Conservation (phyloP, 805 yeast species). For the Cyberlindnera mycetangii region DNA sequence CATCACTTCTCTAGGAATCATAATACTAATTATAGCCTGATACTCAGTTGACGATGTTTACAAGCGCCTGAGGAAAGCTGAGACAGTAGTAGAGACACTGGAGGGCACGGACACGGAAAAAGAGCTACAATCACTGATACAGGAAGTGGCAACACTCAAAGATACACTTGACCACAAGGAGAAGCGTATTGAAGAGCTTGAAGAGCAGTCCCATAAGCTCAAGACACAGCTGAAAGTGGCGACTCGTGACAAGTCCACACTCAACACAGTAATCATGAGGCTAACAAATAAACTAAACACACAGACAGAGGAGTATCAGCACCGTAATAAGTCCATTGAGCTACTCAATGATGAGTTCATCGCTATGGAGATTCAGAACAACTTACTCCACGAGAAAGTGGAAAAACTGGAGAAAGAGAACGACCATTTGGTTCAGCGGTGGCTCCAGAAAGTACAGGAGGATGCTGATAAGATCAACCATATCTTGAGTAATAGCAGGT, state of each 20-base stretch:
- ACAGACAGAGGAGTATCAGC: conserved; percentile 28
- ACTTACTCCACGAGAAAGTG: conserved; percentile 34
- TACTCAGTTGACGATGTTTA: conserved; percentile 15
- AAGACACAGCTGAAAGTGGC: conserved; percentile 23
- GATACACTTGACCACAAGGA: conserved; percentile 6
- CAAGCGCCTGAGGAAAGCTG: conserved; percentile 16
- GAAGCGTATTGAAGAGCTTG: conserved; percentile 1
- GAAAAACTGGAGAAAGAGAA: conserved; percentile 45
- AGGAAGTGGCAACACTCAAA: conserved; percentile 6
- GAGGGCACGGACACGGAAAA: conserved; percentile 7
- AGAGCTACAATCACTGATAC: conserved; percentile 6
- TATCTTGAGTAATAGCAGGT: conserved; percentile 9
- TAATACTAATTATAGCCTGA: neutral
- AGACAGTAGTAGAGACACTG: conserved; percentile 8
- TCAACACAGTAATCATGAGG: conserved; percentile 29
- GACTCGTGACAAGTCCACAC: conserved; percentile 25
- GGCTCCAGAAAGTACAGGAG: conserved; percentile 54
- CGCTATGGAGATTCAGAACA: conserved; percentile 54
- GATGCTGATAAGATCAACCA: conserved; percentile 58
- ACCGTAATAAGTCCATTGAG: conserved; percentile 56
- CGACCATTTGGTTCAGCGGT: conserved; percentile 48
- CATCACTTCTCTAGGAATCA: neutral
- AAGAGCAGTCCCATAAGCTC: conserved; percentile 12
- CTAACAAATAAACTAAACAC: conserved; percentile 29
- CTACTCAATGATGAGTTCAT: conserved; percentile 66